Evolutionary conservation across 1,284 basidiomycete genomes (phyloP).

Genomic region (Ceratobasidium sp.): DNA sequence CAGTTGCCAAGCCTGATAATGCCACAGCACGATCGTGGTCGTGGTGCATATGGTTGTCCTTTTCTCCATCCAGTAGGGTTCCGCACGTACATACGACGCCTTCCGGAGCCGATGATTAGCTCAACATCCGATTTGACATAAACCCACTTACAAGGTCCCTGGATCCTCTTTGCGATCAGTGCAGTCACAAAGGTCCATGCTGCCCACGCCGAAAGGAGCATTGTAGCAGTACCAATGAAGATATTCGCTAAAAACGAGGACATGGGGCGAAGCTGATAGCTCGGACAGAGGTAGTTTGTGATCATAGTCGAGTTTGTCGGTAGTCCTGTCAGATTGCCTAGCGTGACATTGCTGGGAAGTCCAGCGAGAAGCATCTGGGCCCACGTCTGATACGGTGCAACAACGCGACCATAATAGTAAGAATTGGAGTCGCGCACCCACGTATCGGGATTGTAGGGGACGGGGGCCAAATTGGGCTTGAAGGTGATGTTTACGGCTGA

Average conservation of each 20-base stretch:
- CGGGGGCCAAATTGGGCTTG: not conserved
- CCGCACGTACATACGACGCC: not conserved
- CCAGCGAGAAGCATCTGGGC: constrained; percentile 19
- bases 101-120: not conserved
- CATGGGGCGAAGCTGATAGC: not conserved
- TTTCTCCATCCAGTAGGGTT: not conserved
- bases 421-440: constrained; percentile 1
- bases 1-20: too few relatives aligned
- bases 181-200: not conserved
- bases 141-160: constrained; percentile 16
- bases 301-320: constrained; percentile 22
- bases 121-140: not conserved
- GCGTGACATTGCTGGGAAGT: constrained; percentile 14
- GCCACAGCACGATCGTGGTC: too few relatives aligned
- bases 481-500: constrained; percentile 2
- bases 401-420: constrained; percentile 4
- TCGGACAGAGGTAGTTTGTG: constrained; percentile 35
- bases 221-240: constrained; percentile 23
- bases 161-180: not conserved
- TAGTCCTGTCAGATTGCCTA: constrained; percentile 9
- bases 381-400: constrained; percentile 7
- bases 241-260: constrained; percentile 8
- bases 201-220: constrained; percentile 24
- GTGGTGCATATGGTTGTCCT: not conserved
- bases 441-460: not conserved